Evolutionary conservation across 1,139 yeast genomes (phyloP), one percentile per base, ranked within the genome.

Genomic region (Yamadazyma triangularis): DNA sequence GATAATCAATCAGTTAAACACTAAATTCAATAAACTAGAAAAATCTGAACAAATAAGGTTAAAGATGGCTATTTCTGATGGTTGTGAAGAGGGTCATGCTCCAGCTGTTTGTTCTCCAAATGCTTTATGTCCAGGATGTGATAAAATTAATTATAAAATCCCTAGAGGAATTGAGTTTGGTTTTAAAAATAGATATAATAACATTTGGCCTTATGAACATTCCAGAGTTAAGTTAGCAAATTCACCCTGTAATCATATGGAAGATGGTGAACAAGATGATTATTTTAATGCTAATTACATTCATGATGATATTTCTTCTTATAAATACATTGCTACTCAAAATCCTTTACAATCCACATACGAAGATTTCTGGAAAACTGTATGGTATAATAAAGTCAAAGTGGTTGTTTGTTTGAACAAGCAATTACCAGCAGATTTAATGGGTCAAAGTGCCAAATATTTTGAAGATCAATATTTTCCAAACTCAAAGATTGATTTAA

Each of bases 331-430:
- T 32, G 73, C 73, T 3, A 67, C 73, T 0, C 73, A 67, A 38
- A 65, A 66, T 33, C 73, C 73, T 1, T 46, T 67, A 30, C 41
- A 39, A 15, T 56, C 60, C 14, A 67, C 73, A 1, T 55, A 54
- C 31, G 63, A 60, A 15, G 73, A 67, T 41, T 67, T 67, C 38
- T 67, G 73, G 73, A 51, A 56, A 30, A 53, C 56, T 4, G 43
- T 65, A 0, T 70, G 79, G 67, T 66, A 74, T 28, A 75, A 83
- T 39, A 56, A 70, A 2, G 73, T 78, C 8, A 77, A 79, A 15
- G 64, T 83, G 4, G 79, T 86, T 32, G 64, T 87, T 13, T 83
- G 89, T 51, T 64, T 86, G 33, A 85, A 89, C 28, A 70, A 77
- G 16, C 55, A 50, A 31, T 28, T 35, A 11, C 33, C 31, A 8